Percentiles rank a stretch among this genome's conserved stretches.
Conservation (phyloP, 306 rosid genomes). For the Acacia confusa region DNA sequence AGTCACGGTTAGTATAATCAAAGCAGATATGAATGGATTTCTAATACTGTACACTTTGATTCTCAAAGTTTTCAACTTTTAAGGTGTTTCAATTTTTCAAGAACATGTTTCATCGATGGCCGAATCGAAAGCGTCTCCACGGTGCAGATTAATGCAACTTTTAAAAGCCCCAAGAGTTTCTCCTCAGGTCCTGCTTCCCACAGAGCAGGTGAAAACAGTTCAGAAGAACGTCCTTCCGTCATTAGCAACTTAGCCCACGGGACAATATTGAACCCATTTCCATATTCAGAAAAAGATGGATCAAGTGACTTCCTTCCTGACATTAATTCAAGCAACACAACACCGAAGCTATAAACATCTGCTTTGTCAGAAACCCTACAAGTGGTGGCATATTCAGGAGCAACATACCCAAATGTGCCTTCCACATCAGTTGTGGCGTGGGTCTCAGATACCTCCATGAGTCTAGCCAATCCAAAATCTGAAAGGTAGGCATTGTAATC, state of each 20-base stretch:
- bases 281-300: conserved; percentile 63
- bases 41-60: conserved; percentile 8
- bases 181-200: conserved; percentile 58
- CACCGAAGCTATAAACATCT: conserved; percentile 73
- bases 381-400: conserved; percentile 76
- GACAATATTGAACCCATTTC: conserved; percentile 73
- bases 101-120: conserved; percentile 55
- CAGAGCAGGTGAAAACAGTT: conserved; percentile 45
- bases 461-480: conserved; percentile 71
- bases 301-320: conserved; percentile 70
- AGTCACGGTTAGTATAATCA: neutral
- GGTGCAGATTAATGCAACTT: conserved; percentile 49
- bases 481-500: conserved; percentile 64
- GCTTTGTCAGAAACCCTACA: conserved; percentile 73
- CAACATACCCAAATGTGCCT: conserved; percentile 79
- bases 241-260: conserved; percentile 64
- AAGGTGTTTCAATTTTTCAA: conserved; percentile 50
- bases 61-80: conserved; percentile 33
- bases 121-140: conserved; percentile 49
- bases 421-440: conserved; percentile 80
- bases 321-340: conserved; percentile 64
- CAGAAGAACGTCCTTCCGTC: conserved; percentile 46
- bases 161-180: conserved; percentile 44
- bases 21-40: neutral
- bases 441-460: conserved; percentile 67